A percentile compares a stretch with the other conserved stretches of the same genome.
Evolutionary conservation across 2,329 filamentous ascomycete species (phyloP).

Genomic region (Onygenales sp.): DNA sequence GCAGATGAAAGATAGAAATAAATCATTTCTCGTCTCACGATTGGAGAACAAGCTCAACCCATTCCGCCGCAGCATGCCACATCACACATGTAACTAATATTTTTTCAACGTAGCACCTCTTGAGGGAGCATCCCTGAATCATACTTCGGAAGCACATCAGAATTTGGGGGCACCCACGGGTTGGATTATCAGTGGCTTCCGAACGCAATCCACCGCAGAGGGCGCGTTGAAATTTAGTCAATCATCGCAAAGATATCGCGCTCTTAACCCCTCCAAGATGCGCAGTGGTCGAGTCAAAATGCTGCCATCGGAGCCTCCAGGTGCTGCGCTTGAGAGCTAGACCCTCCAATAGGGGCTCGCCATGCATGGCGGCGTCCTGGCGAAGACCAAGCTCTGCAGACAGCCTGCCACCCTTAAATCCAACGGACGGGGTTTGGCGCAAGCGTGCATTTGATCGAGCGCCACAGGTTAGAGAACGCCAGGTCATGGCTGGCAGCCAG

Average conservation of each 20-base stretch:
- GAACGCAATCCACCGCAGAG: background rate
- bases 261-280: background rate
- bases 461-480: background rate
- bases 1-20: background rate
- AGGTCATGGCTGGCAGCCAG: background rate
- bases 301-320: background rate
- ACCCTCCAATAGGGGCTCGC: background rate
- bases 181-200: background rate
- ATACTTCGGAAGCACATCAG: slow-evolving; percentile 1
- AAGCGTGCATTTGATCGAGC: slow-evolving; percentile 4
- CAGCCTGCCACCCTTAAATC: slow-evolving; percentile 3
- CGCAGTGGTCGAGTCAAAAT: background rate
- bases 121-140: background rate
- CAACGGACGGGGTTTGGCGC: slow-evolving; percentile 6
- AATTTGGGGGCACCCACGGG: background rate
- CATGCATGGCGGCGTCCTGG: background rate
- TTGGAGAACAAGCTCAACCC: background rate
- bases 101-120: slow-evolving; percentile 4
- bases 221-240: slow-evolving; percentile 1
- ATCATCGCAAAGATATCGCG: background rate
- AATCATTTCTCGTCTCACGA: background rate
- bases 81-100: background rate
- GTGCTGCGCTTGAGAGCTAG: background rate
- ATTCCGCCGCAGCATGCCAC: slow-evolving; percentile 1
- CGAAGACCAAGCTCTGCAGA: background rate